Evolutionary conservation across 176 grass and related monocot species (phyloP), one percentile per base, ranked within the genome.

Genomic region (Bothriochloa decipiens): DNA sequence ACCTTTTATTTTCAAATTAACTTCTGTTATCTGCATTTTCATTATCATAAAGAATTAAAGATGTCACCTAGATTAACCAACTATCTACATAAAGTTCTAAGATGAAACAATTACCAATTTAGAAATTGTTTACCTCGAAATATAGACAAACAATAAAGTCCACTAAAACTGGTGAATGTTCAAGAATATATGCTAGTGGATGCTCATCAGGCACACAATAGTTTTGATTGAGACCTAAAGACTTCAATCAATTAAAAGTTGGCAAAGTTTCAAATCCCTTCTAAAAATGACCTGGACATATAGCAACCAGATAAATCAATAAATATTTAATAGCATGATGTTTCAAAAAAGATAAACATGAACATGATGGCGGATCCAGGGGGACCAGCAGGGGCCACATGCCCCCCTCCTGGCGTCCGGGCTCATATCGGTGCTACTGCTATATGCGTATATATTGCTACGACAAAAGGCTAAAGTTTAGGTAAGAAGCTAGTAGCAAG

Each of bases 131-230:
- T 84, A 84, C 72, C 61, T 67, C 11, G 25, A 4, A 68, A 53
- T 27, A 74, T 12, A 76, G 45, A 37, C 12, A 5, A 76, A 16
- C 4, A 14, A 0, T 2, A 50, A 84, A 33, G 16, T 28, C 17
- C 61, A 76, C 82, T 18, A 76, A 46, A 76, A 84, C n/a, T 8
- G 60, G 82, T 39, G 82, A 14, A 35, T 76, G 60, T 41, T 84
- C 14, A 8, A 84, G 82, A 84, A 84, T 41, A 27, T n/a, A 76
- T 76, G 37, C 25, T 55, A 84, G 45, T 22, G 0, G 22, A 52
- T 52, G 8, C 7, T n/a, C 53, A 23, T 58, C 74, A 23, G 50
- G 49, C 10, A 58, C 74, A 37, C 29, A 58, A 18, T 50, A 58
- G 26, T 74, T 1, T 26, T 58, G 16, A 76, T 58, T 3, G 29